Percentiles rank a stretch among this genome's conserved stretches.
phyloP scores from a whole-genome alignment of 495 filamentous ascomycete genomes.

The Patellaria atrata region DNA sequence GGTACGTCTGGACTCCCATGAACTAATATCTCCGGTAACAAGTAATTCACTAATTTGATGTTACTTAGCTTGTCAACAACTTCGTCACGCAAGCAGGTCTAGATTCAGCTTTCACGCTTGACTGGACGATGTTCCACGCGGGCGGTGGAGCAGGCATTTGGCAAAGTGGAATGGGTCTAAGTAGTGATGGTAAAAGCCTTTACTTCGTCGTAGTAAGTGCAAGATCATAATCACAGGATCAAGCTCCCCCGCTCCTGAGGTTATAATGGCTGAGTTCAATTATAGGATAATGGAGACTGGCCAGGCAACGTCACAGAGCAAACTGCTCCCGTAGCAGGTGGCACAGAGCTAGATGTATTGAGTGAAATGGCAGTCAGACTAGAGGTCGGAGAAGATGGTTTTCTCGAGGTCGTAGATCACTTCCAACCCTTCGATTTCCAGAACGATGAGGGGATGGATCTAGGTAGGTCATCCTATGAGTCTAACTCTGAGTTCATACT shows the following conservation, averaged over 20 bases:
- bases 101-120: constrained; percentile 14
- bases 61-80: too few species aligned
- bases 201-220: constrained; percentile 24
- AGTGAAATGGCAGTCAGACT: constrained; percentile 29
- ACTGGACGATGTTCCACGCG: constrained; percentile 13
- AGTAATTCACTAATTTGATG: too few species aligned
- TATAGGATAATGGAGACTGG: too few species aligned
- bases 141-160: constrained; percentile 31
- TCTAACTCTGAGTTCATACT: too few species aligned
- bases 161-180: constrained; percentile 31
- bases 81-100: constrained; percentile 26
- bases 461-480: too few species aligned
- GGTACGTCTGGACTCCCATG: too few species aligned
- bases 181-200: constrained; percentile 27
- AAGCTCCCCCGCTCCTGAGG: too few species aligned
- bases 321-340: constrained; percentile 24
- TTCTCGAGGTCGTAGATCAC: constrained; percentile 27
- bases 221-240: too few species aligned
- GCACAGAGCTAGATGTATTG: constrained; percentile 23
- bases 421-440: constrained; percentile 33
- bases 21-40: too few species aligned
- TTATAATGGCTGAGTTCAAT: too few species aligned
- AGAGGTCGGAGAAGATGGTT: constrained; percentile 22
- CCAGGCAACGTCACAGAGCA: too few species aligned
- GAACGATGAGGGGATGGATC: constrained; percentile 25